A percentile compares a stretch with the other conserved stretches of the same genome.
phyloP scores from a whole-genome alignment of 257 asterid genomes.

The Paraleonurus japonicus region DNA sequence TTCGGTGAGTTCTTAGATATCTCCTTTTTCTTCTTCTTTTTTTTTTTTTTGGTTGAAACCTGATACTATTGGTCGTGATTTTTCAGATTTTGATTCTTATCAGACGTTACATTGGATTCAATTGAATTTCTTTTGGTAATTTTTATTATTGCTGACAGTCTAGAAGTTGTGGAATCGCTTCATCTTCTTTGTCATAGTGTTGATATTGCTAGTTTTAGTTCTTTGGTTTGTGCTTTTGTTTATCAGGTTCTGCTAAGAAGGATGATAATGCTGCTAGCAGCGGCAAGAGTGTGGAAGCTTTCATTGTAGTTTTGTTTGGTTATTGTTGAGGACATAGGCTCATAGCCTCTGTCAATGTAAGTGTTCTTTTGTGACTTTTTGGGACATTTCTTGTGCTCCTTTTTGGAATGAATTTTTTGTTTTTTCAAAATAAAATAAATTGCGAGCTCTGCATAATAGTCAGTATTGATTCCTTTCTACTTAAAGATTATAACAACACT shows the following conservation, averaged over 20 bases:
- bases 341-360: no score
- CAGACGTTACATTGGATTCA: conserved; percentile 51
- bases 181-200: neutral
- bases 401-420: no score
- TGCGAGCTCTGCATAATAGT: no score
- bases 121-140: conserved; percentile 40
- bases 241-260: conserved; percentile 52
- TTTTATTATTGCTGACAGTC: neutral
- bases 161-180: neutral
- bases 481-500: no score
- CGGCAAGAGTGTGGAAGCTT: conserved; percentile 43
- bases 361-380: no score
- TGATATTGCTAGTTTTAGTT: neutral
- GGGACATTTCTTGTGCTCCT: no score
- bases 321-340: no score
- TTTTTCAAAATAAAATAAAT: no score
- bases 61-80: neutral
- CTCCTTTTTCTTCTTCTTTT: neutral
- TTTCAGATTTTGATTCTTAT: conserved; percentile 54
- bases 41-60: neutral
- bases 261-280: conserved; percentile 42
- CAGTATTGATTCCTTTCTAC: no score
- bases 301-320: conserved; percentile 30
- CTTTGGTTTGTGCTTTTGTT: conserved; percentile 13
- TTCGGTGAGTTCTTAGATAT: conserved; percentile 31